Evolutionary conservation across 805 yeast species (phyloP).

Genomic region (Cyberlindnera xishuangbannaensis): DNA sequence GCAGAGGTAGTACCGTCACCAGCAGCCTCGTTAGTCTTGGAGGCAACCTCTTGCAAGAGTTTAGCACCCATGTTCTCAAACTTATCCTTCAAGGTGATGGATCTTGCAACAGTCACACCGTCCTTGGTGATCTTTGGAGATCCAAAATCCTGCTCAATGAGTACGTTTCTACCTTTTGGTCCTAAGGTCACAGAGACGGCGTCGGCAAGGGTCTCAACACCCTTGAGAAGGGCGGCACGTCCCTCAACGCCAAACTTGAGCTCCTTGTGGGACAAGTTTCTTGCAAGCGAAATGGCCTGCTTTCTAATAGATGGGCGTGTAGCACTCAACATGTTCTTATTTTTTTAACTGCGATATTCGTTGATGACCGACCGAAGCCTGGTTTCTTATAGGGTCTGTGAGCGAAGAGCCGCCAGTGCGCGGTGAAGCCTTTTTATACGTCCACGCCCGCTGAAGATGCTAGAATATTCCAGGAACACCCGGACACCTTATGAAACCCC

Average conservation of each 20-base stretch:
- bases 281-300: constrained; percentile 19
- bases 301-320: constrained; percentile 23
- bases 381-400: neutral
- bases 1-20: constrained; percentile 99
- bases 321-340: constrained; percentile 26
- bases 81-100: constrained; percentile 81
- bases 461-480: constrained; percentile 17
- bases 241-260: constrained; percentile 82
- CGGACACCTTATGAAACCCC: no score
- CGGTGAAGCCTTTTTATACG: no score
- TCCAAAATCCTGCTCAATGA: constrained; percentile 95
- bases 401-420: no score
- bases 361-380: no score
- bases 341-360: constrained; percentile 1
- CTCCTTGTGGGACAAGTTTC: constrained; percentile 69
- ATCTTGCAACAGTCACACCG: constrained; percentile 96
- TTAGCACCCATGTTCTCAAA: constrained; percentile 98
- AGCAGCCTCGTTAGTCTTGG: constrained; percentile 96
- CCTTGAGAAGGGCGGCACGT: constrained; percentile 63
- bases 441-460: constrained; percentile 8
- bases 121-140: constrained; percentile 98
- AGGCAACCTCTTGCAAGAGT: constrained; percentile 93
- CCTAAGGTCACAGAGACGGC: constrained; percentile 97
- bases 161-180: constrained; percentile 96
- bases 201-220: constrained; percentile 82